Percentiles rank a stretch among this genome's conserved stretches.
Evolutionary conservation across 2,329 filamentous ascomycete species (phyloP).

Genomic region (Claviceps capensis): DNA sequence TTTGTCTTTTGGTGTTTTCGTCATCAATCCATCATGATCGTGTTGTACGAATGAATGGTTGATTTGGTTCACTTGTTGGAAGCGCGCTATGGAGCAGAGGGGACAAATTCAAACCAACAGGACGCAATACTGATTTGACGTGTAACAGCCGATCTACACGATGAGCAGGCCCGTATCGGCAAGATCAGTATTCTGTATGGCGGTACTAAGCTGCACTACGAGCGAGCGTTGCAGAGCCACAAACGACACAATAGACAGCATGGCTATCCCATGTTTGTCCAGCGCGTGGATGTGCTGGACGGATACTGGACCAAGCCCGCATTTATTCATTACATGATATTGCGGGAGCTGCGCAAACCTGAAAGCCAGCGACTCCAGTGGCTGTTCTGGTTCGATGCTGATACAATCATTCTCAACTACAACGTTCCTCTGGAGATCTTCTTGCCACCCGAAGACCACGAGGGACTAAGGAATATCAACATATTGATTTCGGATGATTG

Average conservation of each 20-base stretch:
- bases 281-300: constrained; percentile 15
- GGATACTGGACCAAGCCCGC: constrained; percentile 26
- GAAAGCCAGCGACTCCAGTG: constrained; percentile 22
- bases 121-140: background rate
- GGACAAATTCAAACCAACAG: background rate
- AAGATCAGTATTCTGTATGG: constrained; percentile 6
- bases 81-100: too few species aligned
- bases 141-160: constrained; percentile 1
- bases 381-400: constrained; percentile 20
- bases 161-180: constrained; percentile 4
- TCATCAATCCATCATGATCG: background rate
- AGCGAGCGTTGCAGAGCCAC: constrained; percentile 20
- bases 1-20: background rate
- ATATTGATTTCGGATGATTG: constrained; percentile 2
- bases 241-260: constrained; percentile 20
- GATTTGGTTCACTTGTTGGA: too few species aligned
- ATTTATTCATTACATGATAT: constrained; percentile 22
- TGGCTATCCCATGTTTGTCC: constrained; percentile 20
- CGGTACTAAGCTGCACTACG: background rate
- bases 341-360: constrained; percentile 25
- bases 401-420: constrained; percentile 6
- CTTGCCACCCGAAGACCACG: constrained; percentile 1
- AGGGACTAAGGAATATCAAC: background rate
- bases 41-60: too few species aligned
- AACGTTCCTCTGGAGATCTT: constrained; percentile 4